Evolutionary conservation across 495 filamentous ascomycete genomes (phyloP).

Genomic region (Neurospora africana): DNA sequence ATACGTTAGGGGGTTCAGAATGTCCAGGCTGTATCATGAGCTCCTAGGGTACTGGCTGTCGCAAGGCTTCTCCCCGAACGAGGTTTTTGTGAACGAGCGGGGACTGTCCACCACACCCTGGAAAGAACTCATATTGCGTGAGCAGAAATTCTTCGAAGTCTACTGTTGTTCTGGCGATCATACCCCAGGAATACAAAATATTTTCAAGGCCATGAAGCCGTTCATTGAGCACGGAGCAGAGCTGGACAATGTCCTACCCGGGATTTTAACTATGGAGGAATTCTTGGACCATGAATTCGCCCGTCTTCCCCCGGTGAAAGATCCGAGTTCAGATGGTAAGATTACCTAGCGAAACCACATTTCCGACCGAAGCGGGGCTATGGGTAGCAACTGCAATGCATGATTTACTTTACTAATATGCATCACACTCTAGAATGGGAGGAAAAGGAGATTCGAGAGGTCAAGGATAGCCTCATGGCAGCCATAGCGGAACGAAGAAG

Average conservation of each 20-base stretch:
- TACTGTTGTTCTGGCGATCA: no score
- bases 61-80: not conserved
- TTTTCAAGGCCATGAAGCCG: no score
- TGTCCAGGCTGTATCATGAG: no score
- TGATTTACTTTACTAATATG: not conserved
- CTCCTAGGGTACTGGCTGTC: not conserved
- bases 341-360: no score
- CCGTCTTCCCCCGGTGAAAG: fast-evolving
- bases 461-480: not conserved
- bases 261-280: not conserved
- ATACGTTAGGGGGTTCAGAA: no score
- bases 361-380: not conserved
- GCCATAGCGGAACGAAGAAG: not conserved
- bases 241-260: not conserved
- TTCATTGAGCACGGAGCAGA: not conserved
- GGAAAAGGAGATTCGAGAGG: not conserved
- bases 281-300: not conserved
- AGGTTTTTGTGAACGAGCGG: not conserved
- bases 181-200: no score
- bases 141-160: not conserved
- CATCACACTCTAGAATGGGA: fast-evolving
- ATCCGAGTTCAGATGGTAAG: not conserved
- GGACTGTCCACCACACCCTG: not conserved
- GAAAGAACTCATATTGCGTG: not conserved
- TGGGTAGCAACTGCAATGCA: not conserved